Evolutionary conservation across 2,329 filamentous ascomycete species (phyloP).

Genomic region (Pseudogymnoascus destructans): DNA sequence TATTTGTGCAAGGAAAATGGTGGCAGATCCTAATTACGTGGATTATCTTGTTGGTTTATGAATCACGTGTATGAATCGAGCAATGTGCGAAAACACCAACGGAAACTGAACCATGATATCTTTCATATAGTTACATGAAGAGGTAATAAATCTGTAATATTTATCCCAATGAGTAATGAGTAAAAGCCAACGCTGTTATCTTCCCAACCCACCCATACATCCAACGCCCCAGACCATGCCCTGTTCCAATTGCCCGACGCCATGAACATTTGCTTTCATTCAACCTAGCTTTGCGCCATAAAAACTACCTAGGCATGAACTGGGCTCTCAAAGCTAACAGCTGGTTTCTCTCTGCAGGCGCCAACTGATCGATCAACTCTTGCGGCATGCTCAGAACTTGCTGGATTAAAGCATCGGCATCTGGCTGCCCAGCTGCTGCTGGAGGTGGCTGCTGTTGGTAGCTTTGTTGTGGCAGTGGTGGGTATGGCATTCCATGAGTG

Average conservation of each 20-base stretch:
- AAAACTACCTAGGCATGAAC: constrained; percentile 29
- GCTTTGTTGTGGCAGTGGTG: constrained; percentile 32
- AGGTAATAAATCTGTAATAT: background rate
- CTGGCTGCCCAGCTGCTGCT: constrained; percentile 32
- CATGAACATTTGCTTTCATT: background rate
- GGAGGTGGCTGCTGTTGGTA: constrained; percentile 31
- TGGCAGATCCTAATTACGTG: background rate
- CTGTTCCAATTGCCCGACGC: background rate
- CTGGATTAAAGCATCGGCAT: constrained; percentile 62
- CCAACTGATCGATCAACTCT: constrained; percentile 65
- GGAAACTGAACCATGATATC: background rate
- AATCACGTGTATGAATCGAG: background rate
- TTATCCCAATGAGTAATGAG: background rate
- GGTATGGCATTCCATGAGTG: constrained; percentile 27
- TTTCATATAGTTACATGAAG: constrained; percentile 3
- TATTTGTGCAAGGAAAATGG: background rate
- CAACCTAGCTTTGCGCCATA: background rate
- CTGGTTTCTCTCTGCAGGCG: constrained; percentile 62
- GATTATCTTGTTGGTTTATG: background rate
- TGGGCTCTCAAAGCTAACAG: constrained; percentile 64
- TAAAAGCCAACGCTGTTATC: background rate
- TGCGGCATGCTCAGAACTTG: constrained; percentile 72
- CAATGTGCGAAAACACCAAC: background rate
- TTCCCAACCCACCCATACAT: background rate
- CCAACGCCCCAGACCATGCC: constrained; percentile 5